Evolutionary conservation across 768 basidiomycete species (phyloP).

Genomic region (Hericium coralloides): DNA sequence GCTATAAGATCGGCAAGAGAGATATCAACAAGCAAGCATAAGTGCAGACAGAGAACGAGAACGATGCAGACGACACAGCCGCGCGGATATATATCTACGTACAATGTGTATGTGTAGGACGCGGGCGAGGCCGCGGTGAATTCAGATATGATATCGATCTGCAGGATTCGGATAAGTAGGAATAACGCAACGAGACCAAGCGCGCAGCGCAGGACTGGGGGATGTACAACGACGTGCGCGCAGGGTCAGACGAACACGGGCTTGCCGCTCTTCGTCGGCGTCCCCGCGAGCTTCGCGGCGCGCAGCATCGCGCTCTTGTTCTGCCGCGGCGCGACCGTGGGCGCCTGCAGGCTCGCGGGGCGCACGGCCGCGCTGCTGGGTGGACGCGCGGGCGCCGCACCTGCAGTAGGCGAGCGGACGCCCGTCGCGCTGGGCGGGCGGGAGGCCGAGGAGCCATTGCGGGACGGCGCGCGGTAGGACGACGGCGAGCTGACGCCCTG

Average conservation of each 20-base stretch:
- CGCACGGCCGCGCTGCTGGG: constrained; percentile 34
- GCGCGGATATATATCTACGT: too few species aligned
- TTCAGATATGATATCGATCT: too few species aligned
- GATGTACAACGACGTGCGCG: neutral
- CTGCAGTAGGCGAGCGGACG: constrained; percentile 17
- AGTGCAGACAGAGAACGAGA: neutral
- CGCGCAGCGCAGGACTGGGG: neutral
- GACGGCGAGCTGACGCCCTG: constrained; percentile 1
- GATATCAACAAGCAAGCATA: neutral
- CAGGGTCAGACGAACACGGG: neutral
- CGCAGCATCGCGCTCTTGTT: constrained; percentile 71
- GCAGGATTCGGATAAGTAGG: neutral
- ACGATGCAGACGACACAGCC: neutral
- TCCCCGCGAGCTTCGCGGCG: constrained; percentile 45
- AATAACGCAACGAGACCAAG: neutral
- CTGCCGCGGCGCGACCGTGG: constrained; percentile 56
- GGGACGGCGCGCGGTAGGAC: neutral
- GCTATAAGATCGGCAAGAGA: neutral
- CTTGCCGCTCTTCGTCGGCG: neutral
- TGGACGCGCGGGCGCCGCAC: constrained; percentile 7
- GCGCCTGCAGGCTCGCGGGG: constrained; percentile 47
- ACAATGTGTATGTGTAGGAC: too few species aligned
- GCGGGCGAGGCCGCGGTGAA: too few species aligned
- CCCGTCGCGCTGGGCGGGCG: constrained; percentile 23
- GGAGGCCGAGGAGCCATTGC: constrained; percentile 20